Percentiles rank a stretch among this genome's conserved stretches.
phyloP scores from a whole-genome alignment of 768 basidiomycete genomes.

The Gymnopilus dilepis region DNA sequence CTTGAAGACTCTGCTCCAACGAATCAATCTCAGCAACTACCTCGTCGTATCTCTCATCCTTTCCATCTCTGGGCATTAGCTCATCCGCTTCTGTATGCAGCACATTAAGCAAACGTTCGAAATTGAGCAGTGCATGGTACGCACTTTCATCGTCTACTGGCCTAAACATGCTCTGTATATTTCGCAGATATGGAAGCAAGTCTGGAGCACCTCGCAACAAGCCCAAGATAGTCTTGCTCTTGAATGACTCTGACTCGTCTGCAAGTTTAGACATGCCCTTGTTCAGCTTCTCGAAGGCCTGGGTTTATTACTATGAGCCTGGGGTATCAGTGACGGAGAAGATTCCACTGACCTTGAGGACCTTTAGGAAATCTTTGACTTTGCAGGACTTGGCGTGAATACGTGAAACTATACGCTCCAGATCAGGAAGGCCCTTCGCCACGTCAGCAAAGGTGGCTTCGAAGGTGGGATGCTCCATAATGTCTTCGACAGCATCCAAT shows the following conservation, averaged over 20 bases:
- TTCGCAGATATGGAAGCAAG: constrained; percentile 69
- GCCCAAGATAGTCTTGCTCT: constrained; percentile 75
- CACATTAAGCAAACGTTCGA: constrained; percentile 2
- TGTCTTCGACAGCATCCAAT: constrained; percentile 92
- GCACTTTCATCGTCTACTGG: constrained; percentile 64
- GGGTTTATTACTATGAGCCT: too few relatives aligned
- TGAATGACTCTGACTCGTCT: constrained; percentile 72
- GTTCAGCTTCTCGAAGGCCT: constrained; percentile 81
- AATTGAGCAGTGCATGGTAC: not conserved
- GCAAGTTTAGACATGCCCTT: constrained; percentile 67
- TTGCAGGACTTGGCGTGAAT: constrained; percentile 93
- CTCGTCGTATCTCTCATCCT: constrained; percentile 84
- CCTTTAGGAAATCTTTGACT: constrained; percentile 86
- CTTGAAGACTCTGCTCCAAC: constrained; percentile 76
- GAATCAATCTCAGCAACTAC: constrained; percentile 71
- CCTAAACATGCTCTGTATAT: constrained; percentile 75
- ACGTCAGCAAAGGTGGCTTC: constrained; percentile 75
- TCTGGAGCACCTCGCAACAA: constrained; percentile 85
- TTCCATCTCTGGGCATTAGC: constrained; percentile 82
- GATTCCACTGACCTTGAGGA: constrained; percentile 66
- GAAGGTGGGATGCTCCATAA: constrained; percentile 81
- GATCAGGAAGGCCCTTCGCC: constrained; percentile 85
- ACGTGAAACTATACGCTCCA: constrained; percentile 92
- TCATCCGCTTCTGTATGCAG: constrained; percentile 60
- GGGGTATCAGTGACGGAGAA: too few relatives aligned